Evolutionary conservation across 331 rosid species (phyloP), one percentile per base, ranked within the genome.

Genomic region (Acacia concinna): DNA sequence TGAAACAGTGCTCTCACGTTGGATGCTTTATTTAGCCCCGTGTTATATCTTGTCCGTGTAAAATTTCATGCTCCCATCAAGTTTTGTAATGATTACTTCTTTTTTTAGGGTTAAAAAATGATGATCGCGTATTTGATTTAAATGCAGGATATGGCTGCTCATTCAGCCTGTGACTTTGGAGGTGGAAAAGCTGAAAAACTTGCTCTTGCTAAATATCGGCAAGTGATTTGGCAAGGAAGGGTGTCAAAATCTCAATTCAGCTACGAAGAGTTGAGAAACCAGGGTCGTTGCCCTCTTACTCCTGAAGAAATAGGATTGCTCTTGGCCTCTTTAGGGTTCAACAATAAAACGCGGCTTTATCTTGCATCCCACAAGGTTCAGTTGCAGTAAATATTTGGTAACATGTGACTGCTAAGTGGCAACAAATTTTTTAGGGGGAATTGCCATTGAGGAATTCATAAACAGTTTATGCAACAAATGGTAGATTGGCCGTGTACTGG

Each of bases 61-160:
- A 21, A 69, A 69, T 31, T 46, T 35, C 13, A 56, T 68, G 34
- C 27, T 41, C 57, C 20, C 70, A 32, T 20, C 20, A 25, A 64
- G 64, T 54, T 79, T 84, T 13, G 5, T 56, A 21, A 10, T 56
- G 31, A 56, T 54, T 9, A n/a, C 30, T 2, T 21, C 31, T 54
- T 18, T 51, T 51, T 51, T 51, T 1, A 0, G 6, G 25, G 27
- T 51, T 51, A 20, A 51, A 51, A 51, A 49, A 11, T 40, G 44
- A 51, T 10, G 44, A 25, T 5, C 21, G 56, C 30, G 38, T 35
- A 30, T 73, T 7, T 66, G 49, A 78, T 78, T 78, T 66, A 44
- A 37, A 65, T 80, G 73, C 90, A 94, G 97, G 98, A 94, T 85
- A 94, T 94, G 98, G 96, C 97, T 41, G 97, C 98, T 73, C 98